phyloP scores from a whole-genome alignment of 192 early-diverging fungal genomes.

The Diversispora eburnea region DNA sequence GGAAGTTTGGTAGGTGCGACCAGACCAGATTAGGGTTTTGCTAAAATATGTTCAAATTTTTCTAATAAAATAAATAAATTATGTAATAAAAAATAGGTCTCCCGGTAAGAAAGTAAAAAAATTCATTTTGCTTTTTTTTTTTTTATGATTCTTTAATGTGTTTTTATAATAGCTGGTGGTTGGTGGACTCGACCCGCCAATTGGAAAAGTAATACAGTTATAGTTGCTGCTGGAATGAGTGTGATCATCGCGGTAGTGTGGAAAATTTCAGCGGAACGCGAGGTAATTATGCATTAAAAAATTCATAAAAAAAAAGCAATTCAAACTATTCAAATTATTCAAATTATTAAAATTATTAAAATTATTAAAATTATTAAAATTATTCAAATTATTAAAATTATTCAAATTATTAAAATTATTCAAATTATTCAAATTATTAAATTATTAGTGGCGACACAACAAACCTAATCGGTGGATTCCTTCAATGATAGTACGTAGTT shows the following conservation, averaged over 20 bases:
- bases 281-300: slow-evolving; percentile 26
- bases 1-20: slow-evolving; percentile 36
- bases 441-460: slow-evolving; percentile 36
- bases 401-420: no score
- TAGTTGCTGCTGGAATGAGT: slow-evolving; percentile 37
- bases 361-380: no score
- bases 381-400: no score
- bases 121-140: not conserved
- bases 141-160: not conserved
- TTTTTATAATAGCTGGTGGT: slow-evolving; percentile 35
- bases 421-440: not conserved
- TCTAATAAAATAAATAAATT: no score
- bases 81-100: slow-evolving; percentile 30
- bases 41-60: not conserved
- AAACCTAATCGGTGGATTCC: slow-evolving; percentile 49
- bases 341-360: no score
- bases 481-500: slow-evolving; percentile 45
- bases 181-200: slow-evolving; percentile 47
- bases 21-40: no score
- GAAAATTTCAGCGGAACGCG: slow-evolving; percentile 42
- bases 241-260: slow-evolving; percentile 37
- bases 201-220: slow-evolving; percentile 46
- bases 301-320: no score
- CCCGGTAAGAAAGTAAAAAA: slow-evolving; percentile 25
- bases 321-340: no score